These are phyloP conservation scores for Cinchona pubescens DNA, from an alignment of 257 asterid species.

Conservation along the genomic window DNA sequence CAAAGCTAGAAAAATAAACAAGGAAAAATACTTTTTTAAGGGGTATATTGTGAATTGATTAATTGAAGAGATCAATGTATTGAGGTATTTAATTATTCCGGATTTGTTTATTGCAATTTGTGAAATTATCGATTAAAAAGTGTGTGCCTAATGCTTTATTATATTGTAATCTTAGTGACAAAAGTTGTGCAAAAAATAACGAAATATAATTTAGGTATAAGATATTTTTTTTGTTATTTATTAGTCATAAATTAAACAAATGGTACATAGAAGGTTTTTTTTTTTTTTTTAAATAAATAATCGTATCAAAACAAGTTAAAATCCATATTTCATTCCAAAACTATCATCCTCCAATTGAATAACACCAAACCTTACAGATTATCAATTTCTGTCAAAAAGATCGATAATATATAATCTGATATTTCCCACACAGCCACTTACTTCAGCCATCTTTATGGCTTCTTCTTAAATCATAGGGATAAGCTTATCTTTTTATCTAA, in stretches of 20 bases:
- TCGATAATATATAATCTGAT: not conserved
- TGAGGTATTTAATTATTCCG: no score
- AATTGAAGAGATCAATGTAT: not conserved
- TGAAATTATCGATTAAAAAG: slow-evolving; percentile 13
- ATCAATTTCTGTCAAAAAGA: not conserved
- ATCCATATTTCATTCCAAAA: slow-evolving; percentile 6
- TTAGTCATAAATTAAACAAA: no score
- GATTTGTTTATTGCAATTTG: slow-evolving; percentile 3
- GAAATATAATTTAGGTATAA: no score
- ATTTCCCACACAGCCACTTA: not conserved
- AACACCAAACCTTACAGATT: slow-evolving; percentile 32
- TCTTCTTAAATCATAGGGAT: not conserved
- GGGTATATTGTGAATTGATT: not conserved
- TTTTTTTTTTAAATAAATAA: no score
- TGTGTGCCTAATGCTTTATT: slow-evolving; percentile 12
- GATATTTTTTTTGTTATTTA: no score
- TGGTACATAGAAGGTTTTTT: no score
- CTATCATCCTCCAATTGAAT: slow-evolving; percentile 30
- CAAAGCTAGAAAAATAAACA: no score
- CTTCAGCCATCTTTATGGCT: not conserved
- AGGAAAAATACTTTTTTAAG: not conserved
- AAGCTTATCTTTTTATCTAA: no score
- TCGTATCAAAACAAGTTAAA: not conserved
- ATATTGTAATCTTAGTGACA: not conserved
- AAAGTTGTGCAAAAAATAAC: not conserved